A percentile compares a stretch with the other conserved stretches of the same genome.
Evolutionary conservation across 495 filamentous ascomycete species (phyloP).

Genomic region (Letharia columbiana): DNA sequence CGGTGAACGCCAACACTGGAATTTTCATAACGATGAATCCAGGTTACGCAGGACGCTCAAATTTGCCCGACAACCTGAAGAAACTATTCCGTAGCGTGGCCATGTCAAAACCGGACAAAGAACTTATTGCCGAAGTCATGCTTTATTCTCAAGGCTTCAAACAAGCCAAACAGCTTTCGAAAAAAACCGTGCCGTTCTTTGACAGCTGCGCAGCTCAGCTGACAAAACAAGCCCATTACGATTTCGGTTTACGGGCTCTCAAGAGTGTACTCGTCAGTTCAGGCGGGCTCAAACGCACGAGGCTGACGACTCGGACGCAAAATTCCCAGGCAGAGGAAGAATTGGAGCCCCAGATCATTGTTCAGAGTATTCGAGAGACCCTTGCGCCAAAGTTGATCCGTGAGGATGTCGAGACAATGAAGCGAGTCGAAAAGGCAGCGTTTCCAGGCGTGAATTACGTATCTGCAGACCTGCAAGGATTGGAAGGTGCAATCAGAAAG

Average conservation of each 20-base stretch:
- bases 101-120: slow-evolving; percentile 99
- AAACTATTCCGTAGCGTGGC: slow-evolving; percentile 98
- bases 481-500: slow-evolving; percentile 71
- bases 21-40: slow-evolving; percentile 99
- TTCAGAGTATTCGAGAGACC: slow-evolving; percentile 96
- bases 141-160: slow-evolving; percentile 98
- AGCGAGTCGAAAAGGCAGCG: slow-evolving; percentile 68
- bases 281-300: slow-evolving; percentile 83
- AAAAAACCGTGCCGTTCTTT: slow-evolving; percentile 95
- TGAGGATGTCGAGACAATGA: slow-evolving; percentile 81
- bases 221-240: slow-evolving; percentile 97
- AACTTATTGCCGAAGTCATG: slow-evolving; percentile 99
- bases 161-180: slow-evolving; percentile 84
- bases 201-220: slow-evolving; percentile 71
- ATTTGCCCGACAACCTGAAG: slow-evolving; percentile 96
- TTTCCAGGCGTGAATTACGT: slow-evolving; percentile 93
- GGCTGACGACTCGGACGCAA: slow-evolving; percentile 47
- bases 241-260: slow-evolving; percentile 92
- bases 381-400: slow-evolving; percentile 95
- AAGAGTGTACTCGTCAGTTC: slow-evolving; percentile 98
- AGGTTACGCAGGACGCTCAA: slow-evolving; percentile 95
- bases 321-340: slow-evolving; percentile 34
- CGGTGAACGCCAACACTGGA: slow-evolving; percentile 83
- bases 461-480: slow-evolving; percentile 69
- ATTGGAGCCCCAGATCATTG: slow-evolving; percentile 92